A percentile compares a stretch with the other conserved stretches of the same genome.
Evolutionary conservation across 2,329 filamentous ascomycete species (phyloP).

Genomic region (Huntiella abstrusa): DNA sequence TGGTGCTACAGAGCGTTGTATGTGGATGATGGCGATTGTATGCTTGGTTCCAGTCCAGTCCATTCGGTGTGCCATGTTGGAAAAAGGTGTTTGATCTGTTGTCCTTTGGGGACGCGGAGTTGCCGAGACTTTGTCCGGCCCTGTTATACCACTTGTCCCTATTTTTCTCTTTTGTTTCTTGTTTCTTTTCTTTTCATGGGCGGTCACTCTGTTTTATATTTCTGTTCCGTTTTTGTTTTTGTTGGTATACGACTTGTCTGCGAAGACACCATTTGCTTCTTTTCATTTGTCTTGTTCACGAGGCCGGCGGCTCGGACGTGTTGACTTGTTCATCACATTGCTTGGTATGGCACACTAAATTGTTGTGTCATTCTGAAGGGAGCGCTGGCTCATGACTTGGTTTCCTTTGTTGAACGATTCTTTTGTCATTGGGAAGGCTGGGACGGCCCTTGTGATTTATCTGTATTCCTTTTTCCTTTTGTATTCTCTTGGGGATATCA

Average conservation of each 20-base stretch:
- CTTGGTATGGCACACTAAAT: too few relatives aligned
- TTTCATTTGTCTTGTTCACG: constrained; percentile 1
- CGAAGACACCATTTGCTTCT: constrained; percentile 5
- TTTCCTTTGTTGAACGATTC: neutral
- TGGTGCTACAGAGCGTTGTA: too few relatives aligned
- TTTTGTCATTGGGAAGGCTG: neutral
- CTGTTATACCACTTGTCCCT: neutral
- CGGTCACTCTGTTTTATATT: constrained; percentile 2
- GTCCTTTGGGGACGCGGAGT: too few relatives aligned
- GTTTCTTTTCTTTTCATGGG: neutral
- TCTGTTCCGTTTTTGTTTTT: constrained; percentile 2
- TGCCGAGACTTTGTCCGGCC: neutral
- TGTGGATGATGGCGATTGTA: too few relatives aligned
- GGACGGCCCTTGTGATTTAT: neutral
- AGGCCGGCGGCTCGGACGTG: neutral
- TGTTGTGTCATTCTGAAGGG: neutral
- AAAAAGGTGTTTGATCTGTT: too few relatives aligned
- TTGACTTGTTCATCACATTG: too few relatives aligned
- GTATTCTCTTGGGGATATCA: neutral
- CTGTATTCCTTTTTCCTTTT: constrained; percentile 2
- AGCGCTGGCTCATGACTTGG: too few relatives aligned
- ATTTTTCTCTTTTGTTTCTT: neutral
- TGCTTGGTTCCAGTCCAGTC: too few relatives aligned
- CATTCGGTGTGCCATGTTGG: too few relatives aligned
- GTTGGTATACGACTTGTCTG: constrained; percentile 11